Base-by-base conservation (phyloP, 2,329 filamentous ascomycete genomes). In the Neofusicoccum parvum region DNA sequence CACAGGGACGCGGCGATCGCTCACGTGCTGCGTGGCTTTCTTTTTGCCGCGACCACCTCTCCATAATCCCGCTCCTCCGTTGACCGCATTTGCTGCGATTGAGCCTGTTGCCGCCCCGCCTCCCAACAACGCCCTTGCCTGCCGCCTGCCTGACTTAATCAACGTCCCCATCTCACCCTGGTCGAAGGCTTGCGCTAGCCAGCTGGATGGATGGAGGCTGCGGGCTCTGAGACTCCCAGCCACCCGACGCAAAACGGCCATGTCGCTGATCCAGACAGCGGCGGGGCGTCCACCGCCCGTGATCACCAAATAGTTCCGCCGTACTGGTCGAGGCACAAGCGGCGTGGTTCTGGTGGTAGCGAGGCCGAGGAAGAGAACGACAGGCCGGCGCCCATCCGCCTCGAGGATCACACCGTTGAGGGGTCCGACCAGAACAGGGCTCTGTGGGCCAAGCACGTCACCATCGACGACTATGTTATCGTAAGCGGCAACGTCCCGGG, bases 361-460 rank as follows among this genome's bases (percentile, higher is more conserved):
- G 72, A 65, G 17, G 65, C 62, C 17, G 79, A 79, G 36, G 70
- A 77, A 51, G 48, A 53, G 9, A 71, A 75, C 51, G 59, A 66
- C 60, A 65, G 70, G 17, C 79, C 79, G 3, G 74, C 78, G 23
- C 78, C 80, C 43, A 90, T 90, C 68, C 82, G 80, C 2, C 81
- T 90, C 27, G 86, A 89, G 70, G 88, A 90, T 73, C 86, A 90
- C 73, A 88, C 87, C 27, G 82, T 85, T 62, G 86, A 87, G 67
- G 76, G 80, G 49, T 83, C 83, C 46, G 85, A 87, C 70, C 83
- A 84, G 17, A 85, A 82, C 70, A 82, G 56, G 27, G 82, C 84
- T 0, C 80, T 88, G 64, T 90, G 88, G 87, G 88, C 88, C 9
- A 84, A 82, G 60, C 83, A 83, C 65, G 87, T 89, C 46, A 80